phyloP scores from a whole-genome alignment of 495 filamentous ascomycete species.

The Penicillium dipodomyicola region DNA sequence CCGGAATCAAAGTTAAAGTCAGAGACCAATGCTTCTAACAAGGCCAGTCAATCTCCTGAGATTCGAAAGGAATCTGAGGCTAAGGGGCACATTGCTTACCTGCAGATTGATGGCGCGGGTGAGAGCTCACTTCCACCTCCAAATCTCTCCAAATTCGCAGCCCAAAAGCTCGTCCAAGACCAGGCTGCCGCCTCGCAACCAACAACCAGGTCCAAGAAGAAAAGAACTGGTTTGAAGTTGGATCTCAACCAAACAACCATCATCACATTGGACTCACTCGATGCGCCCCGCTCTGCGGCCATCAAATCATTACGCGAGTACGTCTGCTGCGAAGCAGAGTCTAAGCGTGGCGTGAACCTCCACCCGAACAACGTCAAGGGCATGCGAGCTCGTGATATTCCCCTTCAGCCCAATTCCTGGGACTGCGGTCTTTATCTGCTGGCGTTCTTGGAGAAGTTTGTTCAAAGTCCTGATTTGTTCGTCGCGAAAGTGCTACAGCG shows the following conservation, averaged over 20 bases:
- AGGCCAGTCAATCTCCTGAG: conserved; percentile 3
- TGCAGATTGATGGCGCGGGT: conserved; percentile 23
- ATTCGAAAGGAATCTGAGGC: conserved; percentile 22
- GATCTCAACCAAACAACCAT: conserved; percentile 58
- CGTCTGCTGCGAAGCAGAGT: conserved; percentile 65
- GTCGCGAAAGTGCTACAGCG: conserved; percentile 51
- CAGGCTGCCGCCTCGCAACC: conserved; percentile 8
- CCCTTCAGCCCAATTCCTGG: conserved; percentile 76
- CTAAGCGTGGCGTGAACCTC: conserved; percentile 64
- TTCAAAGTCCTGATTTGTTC: conserved; percentile 65
- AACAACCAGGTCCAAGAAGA: conserved; percentile 30
- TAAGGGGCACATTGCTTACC: conserved; percentile 27
- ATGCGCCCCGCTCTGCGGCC: conserved; percentile 55
- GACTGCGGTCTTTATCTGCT: conserved; percentile 89
- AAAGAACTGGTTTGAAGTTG: conserved; percentile 22
- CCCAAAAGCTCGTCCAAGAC: conserved; percentile 6
- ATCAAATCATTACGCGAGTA: conserved; percentile 72
- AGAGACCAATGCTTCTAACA: not conserved
- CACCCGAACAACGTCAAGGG: conserved; percentile 52
- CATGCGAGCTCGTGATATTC: conserved; percentile 67
- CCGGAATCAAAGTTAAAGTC: conserved; percentile 11
- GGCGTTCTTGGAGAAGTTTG: conserved; percentile 78
- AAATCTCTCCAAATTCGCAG: conserved; percentile 11
- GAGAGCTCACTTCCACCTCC: conserved; percentile 19
- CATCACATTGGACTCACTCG: conserved; percentile 86